phyloP scores from a whole-genome alignment of 768 basidiomycete species.

The Lyophyllum atratum region DNA sequence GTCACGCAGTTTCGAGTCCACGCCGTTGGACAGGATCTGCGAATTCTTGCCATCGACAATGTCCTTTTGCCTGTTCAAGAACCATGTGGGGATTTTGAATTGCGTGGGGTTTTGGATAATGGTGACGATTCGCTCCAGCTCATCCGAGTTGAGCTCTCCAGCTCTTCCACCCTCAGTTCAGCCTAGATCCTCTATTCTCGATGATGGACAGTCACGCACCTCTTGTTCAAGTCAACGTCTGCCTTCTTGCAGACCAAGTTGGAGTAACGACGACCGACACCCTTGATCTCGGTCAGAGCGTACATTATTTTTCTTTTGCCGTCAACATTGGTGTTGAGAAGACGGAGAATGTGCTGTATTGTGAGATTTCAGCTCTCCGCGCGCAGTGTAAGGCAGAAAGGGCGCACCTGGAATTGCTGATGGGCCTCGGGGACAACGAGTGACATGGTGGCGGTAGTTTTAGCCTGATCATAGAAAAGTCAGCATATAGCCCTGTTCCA shows the following conservation, averaged over 20 bases:
- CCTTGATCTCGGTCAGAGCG: conserved; percentile 99
- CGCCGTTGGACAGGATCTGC: conserved; percentile 93
- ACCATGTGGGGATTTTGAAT: conserved; percentile 99
- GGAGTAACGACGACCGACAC: conserved; percentile 98
- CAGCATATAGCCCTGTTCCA: conserved; percentile 18
- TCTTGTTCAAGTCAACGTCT: conserved; percentile 97
- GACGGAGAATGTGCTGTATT: conserved; percentile 94
- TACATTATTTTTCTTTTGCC: conserved; percentile 99
- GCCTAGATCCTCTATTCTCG: not conserved
- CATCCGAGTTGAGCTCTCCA: conserved; percentile 99
- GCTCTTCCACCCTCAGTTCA: conserved; percentile 54
- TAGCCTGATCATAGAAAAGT: conserved; percentile 21
- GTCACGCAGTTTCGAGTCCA: conserved; percentile 98
- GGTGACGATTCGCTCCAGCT: conserved; percentile 97
- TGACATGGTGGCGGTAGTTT: conserved; percentile 64
- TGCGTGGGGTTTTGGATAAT: conserved; percentile 99
- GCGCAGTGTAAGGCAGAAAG: not conserved
- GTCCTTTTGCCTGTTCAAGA: conserved; percentile 99
- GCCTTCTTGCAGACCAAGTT: conserved; percentile 99
- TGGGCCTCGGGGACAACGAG: conserved; percentile 96
- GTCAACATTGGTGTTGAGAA: conserved; percentile 99
- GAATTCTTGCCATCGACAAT: conserved; percentile 96
- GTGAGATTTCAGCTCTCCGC: not conserved
- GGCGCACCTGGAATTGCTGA: conserved; percentile 87
- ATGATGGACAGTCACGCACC: conserved; percentile 53